These are phyloP conservation scores for Citrus mangshanensis DNA, from an alignment of 345 rosid genomes.

Conservation along the genomic window DNA sequence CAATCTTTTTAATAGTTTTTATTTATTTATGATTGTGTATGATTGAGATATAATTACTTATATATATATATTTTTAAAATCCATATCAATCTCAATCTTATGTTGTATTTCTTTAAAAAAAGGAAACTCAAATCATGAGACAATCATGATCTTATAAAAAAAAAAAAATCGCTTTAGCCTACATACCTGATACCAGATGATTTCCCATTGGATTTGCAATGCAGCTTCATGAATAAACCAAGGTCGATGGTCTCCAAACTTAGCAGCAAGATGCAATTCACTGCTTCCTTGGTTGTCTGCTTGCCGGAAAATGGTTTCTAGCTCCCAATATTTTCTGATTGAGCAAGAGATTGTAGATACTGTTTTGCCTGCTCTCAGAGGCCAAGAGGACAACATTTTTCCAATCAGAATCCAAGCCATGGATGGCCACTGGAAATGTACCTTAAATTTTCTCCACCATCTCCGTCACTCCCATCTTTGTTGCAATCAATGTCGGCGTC, in stretches of 20 bases:
- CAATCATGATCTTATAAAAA: no score
- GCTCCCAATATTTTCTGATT: background rate
- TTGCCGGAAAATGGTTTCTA: slow-evolving; percentile 10
- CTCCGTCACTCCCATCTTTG: background rate
- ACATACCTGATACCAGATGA: slow-evolving; percentile 24
- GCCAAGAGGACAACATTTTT: slow-evolving; percentile 22
- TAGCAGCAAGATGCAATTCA: slow-evolving; percentile 26
- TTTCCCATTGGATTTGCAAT: slow-evolving; percentile 31
- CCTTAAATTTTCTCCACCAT: slow-evolving; percentile 8
- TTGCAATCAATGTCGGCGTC: no score
- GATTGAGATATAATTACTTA: no score
- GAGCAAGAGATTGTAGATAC: slow-evolving; percentile 11
- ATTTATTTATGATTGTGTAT: no score
- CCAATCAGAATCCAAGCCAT: background rate
- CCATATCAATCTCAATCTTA: no score
- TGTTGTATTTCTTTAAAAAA: no score
- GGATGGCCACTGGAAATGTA: slow-evolving; percentile 9
- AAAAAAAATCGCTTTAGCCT: no score
- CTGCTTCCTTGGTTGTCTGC: slow-evolving; percentile 17
- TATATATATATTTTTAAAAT: no score
- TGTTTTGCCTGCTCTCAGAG: slow-evolving; percentile 12
- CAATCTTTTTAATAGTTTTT: no score
- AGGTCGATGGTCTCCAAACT: slow-evolving; percentile 1
- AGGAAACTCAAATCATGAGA: no score
- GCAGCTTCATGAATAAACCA: slow-evolving; percentile 20